Percentiles rank a stretch among this genome's conserved stretches.
Conservation (phyloP, 2,329 filamentous ascomycete species). For the Colletotrichum sp. region DNA sequence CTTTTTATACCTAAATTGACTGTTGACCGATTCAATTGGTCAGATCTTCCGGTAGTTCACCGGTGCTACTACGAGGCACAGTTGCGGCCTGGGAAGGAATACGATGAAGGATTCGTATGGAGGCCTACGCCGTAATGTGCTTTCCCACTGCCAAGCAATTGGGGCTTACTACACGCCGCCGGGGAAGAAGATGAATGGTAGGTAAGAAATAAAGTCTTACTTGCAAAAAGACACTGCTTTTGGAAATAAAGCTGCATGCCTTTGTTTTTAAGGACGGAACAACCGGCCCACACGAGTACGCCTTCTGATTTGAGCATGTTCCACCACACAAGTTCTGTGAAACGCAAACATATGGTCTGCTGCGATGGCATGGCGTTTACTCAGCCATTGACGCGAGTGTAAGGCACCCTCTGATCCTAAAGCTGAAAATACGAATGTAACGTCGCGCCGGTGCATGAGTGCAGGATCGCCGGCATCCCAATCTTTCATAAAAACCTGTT, state of each 20-base stretch:
- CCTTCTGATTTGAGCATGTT: neutral
- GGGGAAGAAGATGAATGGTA: neutral
- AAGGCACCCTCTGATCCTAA: neutral
- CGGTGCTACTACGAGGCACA: neutral
- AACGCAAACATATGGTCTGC: neutral
- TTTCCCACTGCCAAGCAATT: neutral
- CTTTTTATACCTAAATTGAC: fast-evolving
- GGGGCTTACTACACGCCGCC: neutral
- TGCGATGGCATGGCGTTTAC: neutral
- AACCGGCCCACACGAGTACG: neutral
- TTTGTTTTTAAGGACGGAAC: neutral
- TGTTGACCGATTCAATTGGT: neutral
- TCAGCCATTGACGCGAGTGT: neutral
- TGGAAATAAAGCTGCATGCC: neutral
- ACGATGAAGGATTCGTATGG: neutral
- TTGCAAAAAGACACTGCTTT: neutral
- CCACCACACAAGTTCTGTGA: neutral
- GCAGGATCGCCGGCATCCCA: neutral
- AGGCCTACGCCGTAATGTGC: neutral
- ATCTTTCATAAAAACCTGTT: neutral
- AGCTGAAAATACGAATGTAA: neutral
- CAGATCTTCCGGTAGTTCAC: neutral
- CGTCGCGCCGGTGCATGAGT: neutral
- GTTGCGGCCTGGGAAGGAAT: neutral
- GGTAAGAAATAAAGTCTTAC: neutral